Evolutionary conservation across 78 protist species (phyloP), one percentile per base, ranked within the genome.

Genomic region (Dictyostelium purpureum): DNA sequence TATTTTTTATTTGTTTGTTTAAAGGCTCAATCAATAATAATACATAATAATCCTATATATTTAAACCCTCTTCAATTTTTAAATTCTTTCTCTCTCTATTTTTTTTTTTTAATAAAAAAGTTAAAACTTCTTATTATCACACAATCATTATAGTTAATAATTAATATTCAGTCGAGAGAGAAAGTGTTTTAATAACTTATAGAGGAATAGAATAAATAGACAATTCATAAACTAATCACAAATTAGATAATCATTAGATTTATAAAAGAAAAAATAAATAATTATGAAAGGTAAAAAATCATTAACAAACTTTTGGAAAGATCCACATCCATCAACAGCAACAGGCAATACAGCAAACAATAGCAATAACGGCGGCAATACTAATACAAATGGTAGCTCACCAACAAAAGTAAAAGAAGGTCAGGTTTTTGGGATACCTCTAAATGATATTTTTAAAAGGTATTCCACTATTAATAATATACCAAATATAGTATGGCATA

Each of bases 391-490:
- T 6, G 21, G 21, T 40, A 69, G 35, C 40, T 73, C 79, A 67
- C 76, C 76, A 6, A 21, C 51, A 10, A 67, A 67, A 38, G 56
- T 12, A 9, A 63, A 81, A 28, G 76, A 81, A 24, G 79, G 69
- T 3, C 70, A 28, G 4, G 10, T 73, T 24, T 85, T 85, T 59
- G 82, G 82, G 14, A 82, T 85, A 3, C 82, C 57, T 11, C 40
- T 85, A 18, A 69, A 66, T 11, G 92, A 85, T 18, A 35, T 85
- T 21, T 73, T 85, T 54, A 85, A 85, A 42, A 77, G 92, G 31
- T 10, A 85, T 19, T 38, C 52, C 12, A 56, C 80, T 31, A 9
- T 38, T n/a, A 45, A 70, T 26, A 59, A 56, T 43, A 69, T 85
- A 3, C 92, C 92, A 57, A 42, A 43, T 28, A 33, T 85, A 14